A percentile compares a stretch with the other conserved stretches of the same genome.
Evolutionary conservation across 2,329 filamentous ascomycete genomes (phyloP).

Genomic region (Tetracladium maxilliforme): DNA sequence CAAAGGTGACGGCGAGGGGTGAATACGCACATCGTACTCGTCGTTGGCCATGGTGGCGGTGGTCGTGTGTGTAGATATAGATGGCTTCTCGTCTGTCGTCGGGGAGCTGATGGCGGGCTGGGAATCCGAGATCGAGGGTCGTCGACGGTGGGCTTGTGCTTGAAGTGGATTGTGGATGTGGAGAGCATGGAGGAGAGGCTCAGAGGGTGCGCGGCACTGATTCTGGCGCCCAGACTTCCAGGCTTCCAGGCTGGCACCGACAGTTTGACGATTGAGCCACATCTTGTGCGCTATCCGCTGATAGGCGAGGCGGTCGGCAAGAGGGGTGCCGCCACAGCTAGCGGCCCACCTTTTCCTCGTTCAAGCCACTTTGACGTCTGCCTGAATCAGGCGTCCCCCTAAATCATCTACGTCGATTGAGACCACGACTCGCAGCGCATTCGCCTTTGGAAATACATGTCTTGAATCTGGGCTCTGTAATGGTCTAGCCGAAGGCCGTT

Average conservation of each 20-base stretch:
- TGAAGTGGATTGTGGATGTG: constrained; percentile 6
- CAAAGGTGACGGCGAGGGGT: constrained; percentile 10
- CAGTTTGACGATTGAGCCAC: too few species aligned
- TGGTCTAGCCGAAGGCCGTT: too few species aligned
- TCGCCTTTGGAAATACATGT: too few species aligned
- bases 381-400: too few species aligned
- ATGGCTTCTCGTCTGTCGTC: constrained; percentile 6
- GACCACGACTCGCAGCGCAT: too few species aligned
- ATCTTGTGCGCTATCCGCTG: too few species aligned
- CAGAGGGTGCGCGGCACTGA: constrained; percentile 1
- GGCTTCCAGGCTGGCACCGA: constrained; percentile 5
- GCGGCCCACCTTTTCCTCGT: too few species aligned
- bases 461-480: too few species aligned
- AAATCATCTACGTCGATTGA: too few species aligned
- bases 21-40: constrained; percentile 87
- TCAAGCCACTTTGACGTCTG: too few species aligned
- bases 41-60: constrained; percentile 83
- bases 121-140: constrained; percentile 1
- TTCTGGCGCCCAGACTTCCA: constrained; percentile 17
- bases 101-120: constrained; percentile 11
- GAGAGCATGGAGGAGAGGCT: constrained; percentile 4
- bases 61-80: constrained; percentile 10
- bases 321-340: too few species aligned
- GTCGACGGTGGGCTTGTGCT: constrained; percentile 6
- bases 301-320: too few species aligned